These are phyloP conservation scores for Xylaria grammica DNA, from an alignment of 495 filamentous ascomycete species.

Conservation along the genomic window DNA sequence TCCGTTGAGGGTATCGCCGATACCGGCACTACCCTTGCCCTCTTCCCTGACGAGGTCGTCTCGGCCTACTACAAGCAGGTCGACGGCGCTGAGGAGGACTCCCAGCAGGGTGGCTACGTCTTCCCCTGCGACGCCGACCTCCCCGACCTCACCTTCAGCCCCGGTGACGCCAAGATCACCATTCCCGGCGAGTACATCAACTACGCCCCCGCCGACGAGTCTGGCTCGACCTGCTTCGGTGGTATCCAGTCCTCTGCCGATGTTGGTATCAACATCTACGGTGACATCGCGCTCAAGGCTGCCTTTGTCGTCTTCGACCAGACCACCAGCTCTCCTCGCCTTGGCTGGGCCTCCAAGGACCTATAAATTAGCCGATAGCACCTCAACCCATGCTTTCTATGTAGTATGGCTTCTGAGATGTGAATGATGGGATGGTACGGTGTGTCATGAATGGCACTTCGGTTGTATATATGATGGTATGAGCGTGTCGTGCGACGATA, in stretches of 20 bases:
- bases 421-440: not conserved
- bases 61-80: slow-evolving; percentile 67
- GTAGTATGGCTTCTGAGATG: not conserved
- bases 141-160: slow-evolving; percentile 62
- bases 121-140: slow-evolving; percentile 64
- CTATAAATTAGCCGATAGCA: slow-evolving; percentile 12
- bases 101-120: slow-evolving; percentile 62
- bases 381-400: too few relatives aligned
- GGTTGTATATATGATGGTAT: slow-evolving; percentile 13
- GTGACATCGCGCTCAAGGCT: slow-evolving; percentile 76
- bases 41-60: slow-evolving; percentile 61
- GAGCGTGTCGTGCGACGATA: slow-evolving; percentile 10
- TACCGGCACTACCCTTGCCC: slow-evolving; percentile 74
- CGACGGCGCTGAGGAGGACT: slow-evolving; percentile 50
- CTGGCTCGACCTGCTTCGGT: slow-evolving; percentile 55
- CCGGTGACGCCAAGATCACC: slow-evolving; percentile 51
- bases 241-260: slow-evolving; percentile 63
- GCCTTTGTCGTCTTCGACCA: slow-evolving; percentile 71
- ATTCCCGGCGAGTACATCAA: slow-evolving; percentile 59
- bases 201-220: slow-evolving; percentile 44
- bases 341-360: slow-evolving; percentile 25
- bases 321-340: slow-evolving; percentile 20
- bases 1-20: slow-evolving; percentile 58
- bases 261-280: slow-evolving; percentile 68
- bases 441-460: not conserved